phyloP scores from a whole-genome alignment of 1,284 basidiomycete genomes.

The Cutaneotrichosporon arboriforme region DNA sequence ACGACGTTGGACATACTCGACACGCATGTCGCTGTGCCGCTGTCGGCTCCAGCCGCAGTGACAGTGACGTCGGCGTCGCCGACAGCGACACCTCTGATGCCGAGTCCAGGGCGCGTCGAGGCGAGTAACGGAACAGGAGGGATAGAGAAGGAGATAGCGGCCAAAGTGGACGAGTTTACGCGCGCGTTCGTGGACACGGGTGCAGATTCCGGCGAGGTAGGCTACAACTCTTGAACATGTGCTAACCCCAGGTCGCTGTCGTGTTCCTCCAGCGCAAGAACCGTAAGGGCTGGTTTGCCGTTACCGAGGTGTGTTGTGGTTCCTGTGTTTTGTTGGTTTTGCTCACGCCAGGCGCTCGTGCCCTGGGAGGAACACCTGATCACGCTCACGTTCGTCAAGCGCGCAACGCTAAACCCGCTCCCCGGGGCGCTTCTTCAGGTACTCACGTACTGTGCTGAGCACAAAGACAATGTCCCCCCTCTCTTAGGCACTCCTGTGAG shows the following conservation, averaged over 20 bases:
- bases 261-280: conserved; percentile 42
- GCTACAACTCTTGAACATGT: not conserved
- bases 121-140: not conserved
- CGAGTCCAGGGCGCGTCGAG: not conserved
- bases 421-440: conserved; percentile 31
- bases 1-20: conserved; percentile 37
- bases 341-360: conserved; percentile 31
- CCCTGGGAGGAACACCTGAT: conserved; percentile 47
- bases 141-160: conserved; percentile 29
- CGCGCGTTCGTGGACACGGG: conserved; percentile 24
- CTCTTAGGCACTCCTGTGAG: conserved; percentile 26
- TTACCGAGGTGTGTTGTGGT: conserved; percentile 34
- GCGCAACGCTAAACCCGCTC: conserved; percentile 21
- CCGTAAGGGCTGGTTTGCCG: conserved; percentile 44
- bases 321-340: not conserved
- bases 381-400: conserved; percentile 20
- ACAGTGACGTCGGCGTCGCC: not conserved
- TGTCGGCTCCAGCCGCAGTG: not conserved
- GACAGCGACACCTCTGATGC: not conserved
- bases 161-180: conserved; percentile 33
- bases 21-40: conserved; percentile 29
- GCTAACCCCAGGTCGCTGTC: conserved; percentile 33
- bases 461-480: conserved; percentile 35
- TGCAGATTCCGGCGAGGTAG: conserved; percentile 23
- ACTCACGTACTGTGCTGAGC: conserved; percentile 36